Percentiles rank a stretch among this genome's conserved stretches.
Conservation (phyloP, 495 filamentous ascomycete species). For the Hyaloscypha finlandica region DNA sequence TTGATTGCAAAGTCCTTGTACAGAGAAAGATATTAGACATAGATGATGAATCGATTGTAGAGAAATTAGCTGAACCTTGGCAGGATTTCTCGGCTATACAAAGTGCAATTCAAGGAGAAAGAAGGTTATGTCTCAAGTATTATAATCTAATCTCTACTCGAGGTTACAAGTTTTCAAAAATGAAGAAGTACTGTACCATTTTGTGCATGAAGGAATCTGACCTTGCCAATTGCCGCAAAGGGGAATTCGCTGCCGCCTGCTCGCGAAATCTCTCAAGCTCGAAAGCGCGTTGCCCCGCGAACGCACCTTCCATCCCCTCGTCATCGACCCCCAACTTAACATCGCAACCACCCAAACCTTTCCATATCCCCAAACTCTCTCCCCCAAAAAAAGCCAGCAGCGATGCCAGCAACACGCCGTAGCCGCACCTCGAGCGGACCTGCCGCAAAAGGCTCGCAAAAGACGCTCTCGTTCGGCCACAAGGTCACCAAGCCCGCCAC, state of each 20-base stretch:
- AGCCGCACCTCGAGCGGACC: conserved; percentile 46
- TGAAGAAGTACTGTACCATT: too few species aligned
- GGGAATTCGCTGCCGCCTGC: neutral
- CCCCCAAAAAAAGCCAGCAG: neutral
- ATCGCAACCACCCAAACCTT: conserved; percentile 7
- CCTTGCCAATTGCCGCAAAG: neutral
- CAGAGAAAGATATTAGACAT: neutral
- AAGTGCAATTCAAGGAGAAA: too few species aligned
- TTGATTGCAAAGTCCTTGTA: neutral
- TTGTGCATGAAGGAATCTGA: neutral
- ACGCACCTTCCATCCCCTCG: conserved; percentile 7
- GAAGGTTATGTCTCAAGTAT: too few species aligned
- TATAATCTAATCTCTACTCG: too few species aligned
- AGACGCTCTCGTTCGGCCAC: conserved; percentile 74
- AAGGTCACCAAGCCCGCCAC: conserved; percentile 72
- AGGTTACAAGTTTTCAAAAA: too few species aligned
- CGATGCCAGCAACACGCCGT: conserved; percentile 72
- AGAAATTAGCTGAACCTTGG: too few species aligned
- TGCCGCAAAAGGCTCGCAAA: conserved; percentile 51
- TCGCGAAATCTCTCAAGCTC: neutral
- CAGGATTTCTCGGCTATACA: too few species aligned
- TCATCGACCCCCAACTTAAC: conserved; percentile 16
- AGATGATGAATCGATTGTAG: neutral
- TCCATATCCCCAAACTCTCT: neutral
- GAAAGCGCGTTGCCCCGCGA: conserved; percentile 5